Evolutionary conservation across 129 eudicot genomes (phyloP).

Genomic region (Flaveria robusta): DNA sequence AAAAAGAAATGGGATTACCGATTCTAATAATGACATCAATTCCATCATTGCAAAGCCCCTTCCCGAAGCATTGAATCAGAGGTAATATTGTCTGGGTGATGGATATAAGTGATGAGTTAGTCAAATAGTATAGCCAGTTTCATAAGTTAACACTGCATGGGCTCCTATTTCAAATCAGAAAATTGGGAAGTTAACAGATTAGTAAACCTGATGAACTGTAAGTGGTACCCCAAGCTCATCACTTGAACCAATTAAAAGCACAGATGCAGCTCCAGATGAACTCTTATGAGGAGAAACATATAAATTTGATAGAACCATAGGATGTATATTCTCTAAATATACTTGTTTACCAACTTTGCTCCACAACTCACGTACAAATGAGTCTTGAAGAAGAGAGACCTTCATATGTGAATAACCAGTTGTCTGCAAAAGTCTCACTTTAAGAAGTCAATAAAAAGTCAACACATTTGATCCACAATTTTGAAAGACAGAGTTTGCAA

Average conservation of each 20-base stretch:
- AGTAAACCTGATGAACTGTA: conserved; percentile 83
- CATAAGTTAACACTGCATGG: conserved; percentile 7
- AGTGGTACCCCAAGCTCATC: conserved; percentile 96
- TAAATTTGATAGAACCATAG: conserved; percentile 73
- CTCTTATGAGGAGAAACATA: conserved; percentile 70
- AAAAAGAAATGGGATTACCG: conserved; percentile 42
- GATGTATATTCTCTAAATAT: conserved; percentile 75
- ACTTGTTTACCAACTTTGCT: conserved; percentile 74
- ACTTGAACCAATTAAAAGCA: conserved; percentile 87
- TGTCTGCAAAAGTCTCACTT: conserved; percentile 46
- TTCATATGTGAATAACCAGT: conserved; percentile 81
- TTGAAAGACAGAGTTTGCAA: conserved; percentile 29
- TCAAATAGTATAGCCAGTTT: conserved; percentile 5
- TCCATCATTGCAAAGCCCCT: conserved; percentile 88
- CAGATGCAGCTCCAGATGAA: conserved; percentile 90
- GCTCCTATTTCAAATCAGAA: conserved; percentile 10
- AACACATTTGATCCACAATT: conserved; percentile 20
- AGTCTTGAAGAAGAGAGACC: conserved; percentile 98
- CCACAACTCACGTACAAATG: conserved; percentile 92
- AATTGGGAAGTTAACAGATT: conserved; percentile 21
- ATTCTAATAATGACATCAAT: conserved; percentile 85
- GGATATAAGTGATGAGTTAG: conserved; percentile 22
- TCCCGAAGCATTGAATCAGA: conserved; percentile 80
- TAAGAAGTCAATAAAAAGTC: conserved; percentile 18
- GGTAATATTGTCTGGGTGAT: conserved; percentile 78